These are phyloP conservation scores for Zymoseptoria pseudotritici DNA, from an alignment of 2,329 filamentous ascomycete genomes.

Conservation along the genomic window DNA sequence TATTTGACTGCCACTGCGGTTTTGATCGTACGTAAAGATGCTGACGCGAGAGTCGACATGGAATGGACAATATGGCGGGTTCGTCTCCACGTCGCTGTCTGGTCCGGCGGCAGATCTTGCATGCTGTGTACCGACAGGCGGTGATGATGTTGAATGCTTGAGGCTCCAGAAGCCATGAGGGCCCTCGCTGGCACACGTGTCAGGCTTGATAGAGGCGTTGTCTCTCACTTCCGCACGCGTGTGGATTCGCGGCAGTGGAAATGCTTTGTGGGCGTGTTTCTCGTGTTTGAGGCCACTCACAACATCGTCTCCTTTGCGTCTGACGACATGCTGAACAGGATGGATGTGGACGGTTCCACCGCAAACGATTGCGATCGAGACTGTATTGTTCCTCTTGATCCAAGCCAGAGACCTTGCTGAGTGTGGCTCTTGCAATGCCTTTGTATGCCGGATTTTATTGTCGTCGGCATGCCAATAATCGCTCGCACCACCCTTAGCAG, in stretches of 20 bases:
- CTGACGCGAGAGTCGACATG: slow-evolving; percentile 81
- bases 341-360: slow-evolving; percentile 61
- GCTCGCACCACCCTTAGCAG: slow-evolving; percentile 60
- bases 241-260: slow-evolving; percentile 19
- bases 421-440: slow-evolving; percentile 41
- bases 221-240: slow-evolving; percentile 8
- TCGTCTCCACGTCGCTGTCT: slow-evolving; percentile 57
- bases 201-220: slow-evolving; percentile 2
- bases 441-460: slow-evolving; percentile 61
- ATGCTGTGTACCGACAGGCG: neutral
- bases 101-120: neutral
- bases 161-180: slow-evolving; percentile 37
- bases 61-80: slow-evolving; percentile 90
- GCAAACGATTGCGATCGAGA: slow-evolving; percentile 57
- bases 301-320: slow-evolving; percentile 37
- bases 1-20: slow-evolving; percentile 10
- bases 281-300: slow-evolving; percentile 40
- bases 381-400: slow-evolving; percentile 55
- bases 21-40: slow-evolving; percentile 57
- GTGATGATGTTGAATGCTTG: slow-evolving; percentile 8
- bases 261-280: slow-evolving; percentile 19
- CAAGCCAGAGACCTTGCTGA: slow-evolving; percentile 54
- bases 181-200: slow-evolving; percentile 23
- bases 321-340: slow-evolving; percentile 45
- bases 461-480: slow-evolving; percentile 68